Base-by-base conservation (phyloP, 1,284 basidiomycete species). In the Pterulicium gracile region DNA sequence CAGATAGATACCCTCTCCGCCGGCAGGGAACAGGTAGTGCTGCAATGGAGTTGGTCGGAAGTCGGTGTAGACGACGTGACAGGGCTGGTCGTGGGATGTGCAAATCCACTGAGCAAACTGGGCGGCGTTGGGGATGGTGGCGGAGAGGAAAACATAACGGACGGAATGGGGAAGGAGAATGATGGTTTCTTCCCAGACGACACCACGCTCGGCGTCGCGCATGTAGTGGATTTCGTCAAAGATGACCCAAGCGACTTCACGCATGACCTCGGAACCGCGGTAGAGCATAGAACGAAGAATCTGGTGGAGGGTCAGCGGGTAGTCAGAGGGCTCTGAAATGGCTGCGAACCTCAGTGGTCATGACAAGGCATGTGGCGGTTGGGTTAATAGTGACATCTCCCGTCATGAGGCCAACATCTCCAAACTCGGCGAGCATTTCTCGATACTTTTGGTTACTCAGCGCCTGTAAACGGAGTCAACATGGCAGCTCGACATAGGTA, bases 141-240 rank as follows among this genome's bases (percentile, higher is more conserved):
- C 95, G n/a, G 96, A 99, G 32, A 98, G 81, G 68, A 99, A 98
- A 52, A 98, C 96, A 61, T 97, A 96, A 64, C 88, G 92, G 49
- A 98, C 95, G 19, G 81, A 84, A 62, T 97, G 90, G 2, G 96
- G 95, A 4, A 99, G 79, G 0, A 99, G 78, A 55, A 98, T 98
- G 61, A 98, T 97, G 0, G 96, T 98, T 58, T 88, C 84, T 61
- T 88, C 85, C 83, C 84, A 87, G 19, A 87, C 83, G n/a, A 89
- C 87, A 54, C 86, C 86, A 53, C 86, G 81, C 57, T 89, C 86
- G 55, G 94, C 93, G 72, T 98, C 96, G 53, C 96, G 87, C 96
- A 98, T 98, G 68, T 98, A 99, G 64, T 99, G 96, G 51, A 99
- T 97, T 66, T 99, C 96, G 62, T 99, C 96, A 61, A 98, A 99